Conservation (phyloP, 768 basidiomycete species). For the Russula sp. region DNA sequence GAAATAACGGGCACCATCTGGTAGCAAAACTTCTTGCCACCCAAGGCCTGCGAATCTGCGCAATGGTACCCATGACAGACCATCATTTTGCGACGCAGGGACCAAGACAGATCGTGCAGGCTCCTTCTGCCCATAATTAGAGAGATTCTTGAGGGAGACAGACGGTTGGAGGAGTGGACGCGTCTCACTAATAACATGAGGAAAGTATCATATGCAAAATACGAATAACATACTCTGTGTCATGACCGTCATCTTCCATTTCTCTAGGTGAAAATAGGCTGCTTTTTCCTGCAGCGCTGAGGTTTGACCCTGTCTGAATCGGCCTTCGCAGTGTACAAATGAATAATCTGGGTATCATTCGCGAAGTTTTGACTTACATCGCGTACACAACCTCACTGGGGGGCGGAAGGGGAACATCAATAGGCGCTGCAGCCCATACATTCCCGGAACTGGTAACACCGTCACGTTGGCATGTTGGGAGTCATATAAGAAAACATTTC, state of each 20-base stretch:
- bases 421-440: slow-evolving; percentile 12
- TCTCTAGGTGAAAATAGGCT: slow-evolving; percentile 20
- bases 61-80: slow-evolving; percentile 30
- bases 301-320: slow-evolving; percentile 21
- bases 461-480: background rate
- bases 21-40: slow-evolving; percentile 75
- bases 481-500: background rate
- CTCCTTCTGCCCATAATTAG: slow-evolving; percentile 30
- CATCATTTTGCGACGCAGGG: slow-evolving; percentile 30
- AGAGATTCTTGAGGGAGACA: slow-evolving; percentile 31
- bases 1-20: slow-evolving; percentile 69
- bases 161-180: slow-evolving; percentile 48
- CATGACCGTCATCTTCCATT: slow-evolving; percentile 10
- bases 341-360: background rate
- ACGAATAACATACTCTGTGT: slow-evolving; percentile 34
- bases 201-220: slow-evolving; percentile 14
- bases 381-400: slow-evolving; percentile 18
- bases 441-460: slow-evolving; percentile 6
- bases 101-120: slow-evolving; percentile 22
- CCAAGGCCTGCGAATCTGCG: slow-evolving; percentile 49
- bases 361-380: slow-evolving; percentile 14
- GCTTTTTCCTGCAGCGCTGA: slow-evolving; percentile 11
- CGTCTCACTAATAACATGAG: slow-evolving; percentile 45
- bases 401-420: slow-evolving; percentile 26
- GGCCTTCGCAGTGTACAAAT: slow-evolving; percentile 19